Conservation (phyloP, 768 basidiomycete genomes). For the Mrakia hoshinonis region DNA sequence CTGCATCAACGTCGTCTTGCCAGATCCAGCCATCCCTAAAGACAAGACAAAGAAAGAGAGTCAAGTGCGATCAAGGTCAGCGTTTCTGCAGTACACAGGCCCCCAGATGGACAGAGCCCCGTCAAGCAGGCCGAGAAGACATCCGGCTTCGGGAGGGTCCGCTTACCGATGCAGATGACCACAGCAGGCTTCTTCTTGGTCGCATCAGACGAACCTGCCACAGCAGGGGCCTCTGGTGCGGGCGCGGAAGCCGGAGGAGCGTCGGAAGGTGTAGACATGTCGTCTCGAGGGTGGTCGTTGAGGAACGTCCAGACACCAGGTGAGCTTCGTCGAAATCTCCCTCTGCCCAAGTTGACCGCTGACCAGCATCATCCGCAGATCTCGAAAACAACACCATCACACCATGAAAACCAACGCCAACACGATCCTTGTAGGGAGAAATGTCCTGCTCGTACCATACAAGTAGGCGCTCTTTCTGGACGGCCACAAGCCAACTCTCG, state of each 20-base stretch:
- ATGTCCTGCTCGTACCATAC: constrained; percentile 74
- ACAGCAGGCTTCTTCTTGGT: constrained; percentile 28
- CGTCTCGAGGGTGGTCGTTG: not conserved
- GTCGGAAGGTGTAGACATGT: not conserved
- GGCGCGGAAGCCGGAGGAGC: not conserved
- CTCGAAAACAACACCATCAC: not conserved
- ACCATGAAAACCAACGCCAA: constrained; percentile 60
- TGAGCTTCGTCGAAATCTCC: not conserved
- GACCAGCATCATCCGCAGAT: not conserved
- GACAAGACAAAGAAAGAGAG: not conserved
- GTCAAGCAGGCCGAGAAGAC: not conserved
- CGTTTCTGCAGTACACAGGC: no score
- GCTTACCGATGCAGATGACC: constrained; percentile 28
- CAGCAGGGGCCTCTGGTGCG: not conserved
- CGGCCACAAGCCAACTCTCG: constrained; percentile 38
- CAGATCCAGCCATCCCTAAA: constrained; percentile 39
- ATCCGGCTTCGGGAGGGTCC: not conserved
- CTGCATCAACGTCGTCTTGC: constrained; percentile 95
- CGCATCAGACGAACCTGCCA: not conserved
- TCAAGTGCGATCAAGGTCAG: not conserved
- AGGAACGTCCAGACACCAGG: not conserved
- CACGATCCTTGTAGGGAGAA: constrained; percentile 57
- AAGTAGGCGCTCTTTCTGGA: constrained; percentile 49
- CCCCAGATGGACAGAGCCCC: no score
- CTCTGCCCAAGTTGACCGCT: not conserved